phyloP scores from a whole-genome alignment of 2,329 filamentous ascomycete genomes.

The Colletotrichum gloeosporioides region DNA sequence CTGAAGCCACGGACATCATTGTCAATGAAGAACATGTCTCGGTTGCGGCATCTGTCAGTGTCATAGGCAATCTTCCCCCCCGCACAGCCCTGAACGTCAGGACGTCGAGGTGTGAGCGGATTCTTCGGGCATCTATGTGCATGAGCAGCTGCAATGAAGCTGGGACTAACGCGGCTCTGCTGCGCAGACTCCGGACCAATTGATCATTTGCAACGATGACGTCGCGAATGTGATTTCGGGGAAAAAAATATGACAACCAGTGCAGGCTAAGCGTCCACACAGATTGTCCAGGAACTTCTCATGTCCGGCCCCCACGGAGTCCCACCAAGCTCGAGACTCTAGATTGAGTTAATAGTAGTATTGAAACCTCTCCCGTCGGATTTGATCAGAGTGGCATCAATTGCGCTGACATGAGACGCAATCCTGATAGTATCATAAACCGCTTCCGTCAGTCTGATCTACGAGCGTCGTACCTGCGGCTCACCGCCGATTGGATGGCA shows the following conservation, averaged over 20 bases:
- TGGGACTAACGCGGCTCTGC: not conserved
- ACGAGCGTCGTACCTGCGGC: not conserved
- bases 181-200: not conserved
- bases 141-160: not conserved
- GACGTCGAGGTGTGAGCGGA: not conserved
- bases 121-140: not conserved
- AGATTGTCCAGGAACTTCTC: not conserved
- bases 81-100: not conserved
- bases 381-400: not conserved
- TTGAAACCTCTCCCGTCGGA: not conserved
- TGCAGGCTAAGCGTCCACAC: not conserved
- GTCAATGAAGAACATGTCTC: not conserved
- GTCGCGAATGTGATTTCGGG: not conserved
- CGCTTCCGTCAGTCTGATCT: not conserved
- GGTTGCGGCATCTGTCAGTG: not conserved
- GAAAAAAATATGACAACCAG: not conserved
- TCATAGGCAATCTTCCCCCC: not conserved
- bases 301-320: not conserved
- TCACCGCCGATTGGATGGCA: not conserved
- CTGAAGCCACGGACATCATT: not conserved
- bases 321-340: not conserved
- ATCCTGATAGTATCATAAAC: not conserved
- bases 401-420: not conserved
- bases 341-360: not conserved
- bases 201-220: not conserved